phyloP scores from a whole-genome alignment of 2,329 filamentous ascomycete genomes.

The Huntiella decipiens region DNA sequence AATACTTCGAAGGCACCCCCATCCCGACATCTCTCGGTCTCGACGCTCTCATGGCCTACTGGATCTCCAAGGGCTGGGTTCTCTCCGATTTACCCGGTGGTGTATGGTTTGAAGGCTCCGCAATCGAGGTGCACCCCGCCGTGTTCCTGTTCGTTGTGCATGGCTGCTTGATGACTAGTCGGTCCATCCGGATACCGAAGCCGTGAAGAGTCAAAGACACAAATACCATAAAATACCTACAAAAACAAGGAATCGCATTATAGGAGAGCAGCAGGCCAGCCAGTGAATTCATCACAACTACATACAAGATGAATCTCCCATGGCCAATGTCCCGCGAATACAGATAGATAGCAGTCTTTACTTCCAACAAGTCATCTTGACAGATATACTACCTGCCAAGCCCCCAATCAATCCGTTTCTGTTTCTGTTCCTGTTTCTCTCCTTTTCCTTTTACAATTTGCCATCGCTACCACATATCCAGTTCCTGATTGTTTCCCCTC shows the following conservation, averaged over 20 bases:
- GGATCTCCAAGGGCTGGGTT: conserved; percentile 65
- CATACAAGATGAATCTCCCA: no score
- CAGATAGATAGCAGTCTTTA: no score
- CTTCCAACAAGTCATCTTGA: no score
- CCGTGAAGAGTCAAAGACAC: conserved; percentile 25
- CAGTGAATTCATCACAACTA: no score
- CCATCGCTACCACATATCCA: no score
- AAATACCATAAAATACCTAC: background rate
- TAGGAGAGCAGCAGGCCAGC: no score
- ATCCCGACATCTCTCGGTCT: conserved; percentile 79
- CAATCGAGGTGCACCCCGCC: conserved; percentile 68
- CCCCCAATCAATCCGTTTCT: no score
- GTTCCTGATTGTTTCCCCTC: no score
- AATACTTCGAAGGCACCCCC: conserved; percentile 93
- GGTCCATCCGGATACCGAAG: conserved; percentile 89
- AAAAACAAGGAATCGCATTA: background rate
- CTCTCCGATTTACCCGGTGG: conserved; percentile 64
- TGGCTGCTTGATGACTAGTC: conserved; percentile 87
- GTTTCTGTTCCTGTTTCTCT: no score
- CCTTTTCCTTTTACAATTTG: no score
- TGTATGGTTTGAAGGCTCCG: conserved; percentile 42
- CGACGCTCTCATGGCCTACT: conserved; percentile 73
- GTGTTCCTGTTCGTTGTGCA: conserved; percentile 69
- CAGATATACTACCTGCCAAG: no score
- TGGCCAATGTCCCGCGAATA: no score